Conservation (phyloP, 768 basidiomycete species). For the Hemileccinum rubropunctum region DNA sequence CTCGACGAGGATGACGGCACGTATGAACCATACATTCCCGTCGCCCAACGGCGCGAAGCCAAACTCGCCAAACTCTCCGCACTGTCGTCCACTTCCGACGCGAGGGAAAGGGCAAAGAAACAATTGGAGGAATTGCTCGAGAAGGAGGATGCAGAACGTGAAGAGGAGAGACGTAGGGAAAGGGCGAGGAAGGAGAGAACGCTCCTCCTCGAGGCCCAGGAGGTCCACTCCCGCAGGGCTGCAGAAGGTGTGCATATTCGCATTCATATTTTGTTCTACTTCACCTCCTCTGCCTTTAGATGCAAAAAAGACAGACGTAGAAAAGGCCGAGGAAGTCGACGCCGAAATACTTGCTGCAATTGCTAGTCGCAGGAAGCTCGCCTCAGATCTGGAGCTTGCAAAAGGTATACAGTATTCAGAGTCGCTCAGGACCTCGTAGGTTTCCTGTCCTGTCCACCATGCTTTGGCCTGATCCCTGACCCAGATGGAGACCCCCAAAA, state of each 20-base stretch:
- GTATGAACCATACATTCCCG: conserved; percentile 86
- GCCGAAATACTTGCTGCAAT: conserved; percentile 91
- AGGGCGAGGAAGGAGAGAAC: conserved; percentile 82
- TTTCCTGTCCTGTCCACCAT: conserved; percentile 1
- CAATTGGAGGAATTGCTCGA: conserved; percentile 58
- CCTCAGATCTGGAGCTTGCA: conserved; percentile 90
- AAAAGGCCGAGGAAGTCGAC: conserved; percentile 86
- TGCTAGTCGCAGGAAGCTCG: conserved; percentile 85
- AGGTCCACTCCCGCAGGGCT: conserved; percentile 83
- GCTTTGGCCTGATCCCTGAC: background rate
- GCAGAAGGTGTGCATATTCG: conserved; percentile 58
- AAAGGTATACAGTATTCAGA: conserved; percentile 91
- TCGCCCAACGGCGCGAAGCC: conserved; percentile 79
- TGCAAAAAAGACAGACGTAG: conserved; percentile 81
- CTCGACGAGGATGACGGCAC: conserved; percentile 60
- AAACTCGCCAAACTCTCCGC: conserved; percentile 75
- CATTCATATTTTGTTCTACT: conserved; percentile 3
- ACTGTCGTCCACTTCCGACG: conserved; percentile 51
- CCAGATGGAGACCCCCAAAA: conserved; percentile 84
- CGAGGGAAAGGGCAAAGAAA: conserved; percentile 44
- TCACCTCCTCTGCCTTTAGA: conserved; percentile 43
- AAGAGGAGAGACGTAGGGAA: conserved; percentile 75
- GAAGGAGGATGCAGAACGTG: conserved; percentile 70
- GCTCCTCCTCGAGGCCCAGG: conserved; percentile 89
- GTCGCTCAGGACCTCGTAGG: conserved; percentile 76